Evolutionary conservation across 768 basidiomycete species (phyloP), one percentile per base, ranked within the genome.

Genomic region (Serendipita sp.): DNA sequence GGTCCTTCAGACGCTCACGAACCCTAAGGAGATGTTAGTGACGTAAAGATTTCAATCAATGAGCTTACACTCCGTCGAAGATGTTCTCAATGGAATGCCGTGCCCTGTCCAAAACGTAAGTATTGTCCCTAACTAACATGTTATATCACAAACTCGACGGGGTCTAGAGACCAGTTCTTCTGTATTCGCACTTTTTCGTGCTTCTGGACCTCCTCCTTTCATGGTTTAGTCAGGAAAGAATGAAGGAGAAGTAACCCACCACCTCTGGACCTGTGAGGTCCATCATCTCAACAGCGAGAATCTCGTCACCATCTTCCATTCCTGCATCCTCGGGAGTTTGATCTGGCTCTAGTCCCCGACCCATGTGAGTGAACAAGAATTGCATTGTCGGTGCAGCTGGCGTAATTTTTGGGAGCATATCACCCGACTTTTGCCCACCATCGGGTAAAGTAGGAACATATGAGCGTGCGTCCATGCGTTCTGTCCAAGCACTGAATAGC

Each of bases 251-350:
- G 32, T 28, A 24, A 64, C 67, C 46, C 58, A 67, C 68, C 35
- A 63, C 78, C 77, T 4, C 83, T 78, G 37, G 81, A 82, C 63
- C 86, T 4, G 91, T 92, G 69, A 93, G 78, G 72, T 93, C 91
- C 88, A 92, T 89, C 73, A 93, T 75, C 75, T 93, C 91, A 18
- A 92, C 86, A 13, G 91, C 91, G 60, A 91, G 76, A 71, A 93
- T 89, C 74, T 92, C 89, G 72, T 93, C 91, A 3, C 85, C 85
- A 69, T 91, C 88, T 70, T 93, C 90, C 79, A 93, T 87, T 3
- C 86, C 88, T 56, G 84, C 81, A 69, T 92, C 89, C 72, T 92
- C 90, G 28, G 89, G 86, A 8, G 91, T 90, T 72, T 86, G 85
- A 60, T 92, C 88, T 13, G 84, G 79, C 65, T 89, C 86, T n/a